Conservation (phyloP, 352 stramenopile species). For the Thraustochytrium striatum region DNA sequence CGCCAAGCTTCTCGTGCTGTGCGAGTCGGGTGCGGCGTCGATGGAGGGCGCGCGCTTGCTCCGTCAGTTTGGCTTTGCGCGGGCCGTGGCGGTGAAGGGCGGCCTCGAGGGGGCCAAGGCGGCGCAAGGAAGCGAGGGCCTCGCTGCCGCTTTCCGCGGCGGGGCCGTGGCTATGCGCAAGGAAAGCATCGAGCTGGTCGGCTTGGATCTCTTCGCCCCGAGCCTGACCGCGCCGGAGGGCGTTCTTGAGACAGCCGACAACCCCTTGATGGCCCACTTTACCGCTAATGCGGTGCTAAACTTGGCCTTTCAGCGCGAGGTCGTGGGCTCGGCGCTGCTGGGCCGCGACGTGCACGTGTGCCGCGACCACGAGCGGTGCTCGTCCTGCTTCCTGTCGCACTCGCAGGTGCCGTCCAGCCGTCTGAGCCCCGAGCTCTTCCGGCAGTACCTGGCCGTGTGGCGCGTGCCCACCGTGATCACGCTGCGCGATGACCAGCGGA, state of each 20-base stretch:
- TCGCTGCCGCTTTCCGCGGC: not conserved
- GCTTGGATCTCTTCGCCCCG: slow-evolving; percentile 12
- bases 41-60: not conserved
- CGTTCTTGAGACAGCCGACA: not conserved
- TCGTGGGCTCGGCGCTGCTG: not conserved
- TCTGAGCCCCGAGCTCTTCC: not conserved
- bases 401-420: slow-evolving; percentile 5
- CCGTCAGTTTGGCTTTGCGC: not conserved
- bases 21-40: not conserved
- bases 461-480: not conserved
- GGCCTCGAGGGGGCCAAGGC: not conserved
- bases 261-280: not conserved
- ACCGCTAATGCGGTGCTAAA: slow-evolving; percentile 14
- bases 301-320: not conserved
- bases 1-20: not conserved
- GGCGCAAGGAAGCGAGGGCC: not conserved
- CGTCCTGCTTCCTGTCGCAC: not conserved
- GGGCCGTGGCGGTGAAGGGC: not conserved
- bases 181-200: not conserved
- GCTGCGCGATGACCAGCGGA: not conserved
- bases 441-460: slow-evolving; percentile 1
- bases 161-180: not conserved
- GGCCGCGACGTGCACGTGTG: not conserved
- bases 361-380: not conserved
- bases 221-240: not conserved